Percentiles rank a stretch among this genome's conserved stretches.
Conservation (phyloP, 768 basidiomycete genomes). For the Trametes gibbosa region DNA sequence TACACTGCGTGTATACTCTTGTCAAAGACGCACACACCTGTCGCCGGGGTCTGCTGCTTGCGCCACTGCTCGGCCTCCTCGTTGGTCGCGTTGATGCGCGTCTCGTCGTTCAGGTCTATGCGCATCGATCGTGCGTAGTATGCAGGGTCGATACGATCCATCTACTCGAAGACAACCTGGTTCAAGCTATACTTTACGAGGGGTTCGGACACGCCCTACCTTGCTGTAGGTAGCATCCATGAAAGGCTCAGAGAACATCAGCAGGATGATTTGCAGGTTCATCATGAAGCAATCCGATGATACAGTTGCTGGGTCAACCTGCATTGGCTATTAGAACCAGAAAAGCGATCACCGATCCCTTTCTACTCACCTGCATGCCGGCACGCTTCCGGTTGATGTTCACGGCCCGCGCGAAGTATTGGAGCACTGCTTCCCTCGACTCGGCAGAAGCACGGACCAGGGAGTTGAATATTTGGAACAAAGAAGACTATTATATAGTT, state of each 20-base stretch:
- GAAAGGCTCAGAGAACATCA: conserved; percentile 89
- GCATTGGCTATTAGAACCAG: background rate
- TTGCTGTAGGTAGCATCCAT: conserved; percentile 91
- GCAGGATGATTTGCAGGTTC: conserved; percentile 79
- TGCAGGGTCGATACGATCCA: conserved; percentile 85
- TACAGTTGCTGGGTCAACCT: conserved; percentile 85
- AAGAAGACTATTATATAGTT: conserved; percentile 44
- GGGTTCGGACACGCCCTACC: conserved; percentile 36
- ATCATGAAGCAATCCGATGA: conserved; percentile 91
- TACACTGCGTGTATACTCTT: background rate
- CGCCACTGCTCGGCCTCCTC: conserved; percentile 82
- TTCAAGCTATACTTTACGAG: too few species aligned
- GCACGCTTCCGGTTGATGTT: conserved; percentile 79
- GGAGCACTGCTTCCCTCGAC: conserved; percentile 76
- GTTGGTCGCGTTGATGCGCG: conserved; percentile 88
- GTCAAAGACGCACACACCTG: conserved; percentile 35
- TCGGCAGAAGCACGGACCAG: conserved; percentile 82
- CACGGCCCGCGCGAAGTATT: conserved; percentile 75
- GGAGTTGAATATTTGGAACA: conserved; percentile 87
- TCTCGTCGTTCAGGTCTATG: conserved; percentile 83
- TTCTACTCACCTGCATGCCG: conserved; percentile 75
- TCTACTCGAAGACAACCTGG: conserved; percentile 41
- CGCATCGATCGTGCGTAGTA: conserved; percentile 74
- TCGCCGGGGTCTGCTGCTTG: conserved; percentile 42
- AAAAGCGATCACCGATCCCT: too few species aligned